phyloP scores from a whole-genome alignment of 139 green algal genomes.

The Coccomyxa sp. region DNA sequence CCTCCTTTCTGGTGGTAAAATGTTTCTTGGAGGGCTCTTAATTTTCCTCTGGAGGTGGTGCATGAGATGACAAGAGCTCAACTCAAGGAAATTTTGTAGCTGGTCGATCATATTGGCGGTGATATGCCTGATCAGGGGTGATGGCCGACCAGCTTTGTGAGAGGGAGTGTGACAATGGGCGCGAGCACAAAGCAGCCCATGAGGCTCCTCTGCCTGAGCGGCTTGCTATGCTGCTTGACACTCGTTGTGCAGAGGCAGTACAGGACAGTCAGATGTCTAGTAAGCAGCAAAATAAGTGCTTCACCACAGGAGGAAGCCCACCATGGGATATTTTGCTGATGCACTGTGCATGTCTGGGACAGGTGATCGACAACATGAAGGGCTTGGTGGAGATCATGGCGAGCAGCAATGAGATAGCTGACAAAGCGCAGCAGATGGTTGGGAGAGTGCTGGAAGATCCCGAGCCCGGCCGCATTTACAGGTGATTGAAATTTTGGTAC shows the following conservation, averaged over 20 bases:
- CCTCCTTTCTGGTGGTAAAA: neutral
- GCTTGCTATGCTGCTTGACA: neutral
- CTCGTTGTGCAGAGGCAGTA: too few relatives aligned
- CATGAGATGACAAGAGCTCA: neutral
- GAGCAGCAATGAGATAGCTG: slow-evolving; percentile 15
- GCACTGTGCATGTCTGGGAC: neutral
- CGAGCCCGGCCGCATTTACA: slow-evolving; percentile 42
- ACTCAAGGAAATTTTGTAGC: slow-evolving; percentile 24
- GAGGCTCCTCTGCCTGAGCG: too few relatives aligned
- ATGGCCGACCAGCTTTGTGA: slow-evolving; percentile 14
- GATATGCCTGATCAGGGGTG: neutral
- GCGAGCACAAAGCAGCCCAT: too few relatives aligned
- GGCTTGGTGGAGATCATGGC: slow-evolving; percentile 29
- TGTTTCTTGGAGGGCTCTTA: neutral
- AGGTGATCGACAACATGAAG: slow-evolving; percentile 5
- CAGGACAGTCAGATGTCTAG: too few relatives aligned
- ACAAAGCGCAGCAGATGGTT: slow-evolving; percentile 14
- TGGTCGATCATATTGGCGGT: neutral
- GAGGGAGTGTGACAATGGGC: too few relatives aligned
- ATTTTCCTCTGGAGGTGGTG: neutral
- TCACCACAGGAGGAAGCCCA: slow-evolving; percentile 10
- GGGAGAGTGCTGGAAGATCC: slow-evolving; percentile 24
- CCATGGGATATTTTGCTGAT: neutral
- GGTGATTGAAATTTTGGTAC: neutral
- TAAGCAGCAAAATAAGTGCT: too few relatives aligned